Base-by-base conservation (phyloP, 2,329 filamentous ascomycete genomes). In the Claviceps cyperi region DNA sequence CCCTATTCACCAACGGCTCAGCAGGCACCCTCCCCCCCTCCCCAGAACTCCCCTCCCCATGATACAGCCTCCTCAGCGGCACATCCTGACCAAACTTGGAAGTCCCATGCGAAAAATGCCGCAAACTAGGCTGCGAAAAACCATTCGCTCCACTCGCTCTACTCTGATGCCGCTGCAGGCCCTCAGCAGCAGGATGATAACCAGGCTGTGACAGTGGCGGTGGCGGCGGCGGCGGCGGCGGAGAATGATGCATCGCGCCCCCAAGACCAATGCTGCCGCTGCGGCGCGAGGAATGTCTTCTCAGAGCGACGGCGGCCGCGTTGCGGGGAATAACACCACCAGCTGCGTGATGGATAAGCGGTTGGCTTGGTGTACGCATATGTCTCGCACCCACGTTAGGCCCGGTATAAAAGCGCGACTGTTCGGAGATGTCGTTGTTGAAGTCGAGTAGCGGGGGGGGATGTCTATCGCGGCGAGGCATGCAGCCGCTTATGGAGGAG, bases 371-470 rank as follows among this genome's bases (percentile, higher is more conserved):
- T 0, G 67, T 64, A 4, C 65, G 64, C 11, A 64, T 66, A 4
- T 65, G 64, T 13, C 64, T 66, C n/a, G 73, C 63, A 19, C 69
- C 71, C 43, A 66, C 67, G 24, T 40, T 78, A 52, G 73, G 74
- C 15, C 73, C 70, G 46, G 76, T 74, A 45, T 69, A 70, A 49
- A 69, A 64, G 59, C 74, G 73, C 62, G 82, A 72, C 17, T 81
- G 81, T 53, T 84, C 81, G 47, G 75, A 71, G 59, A 82, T 84
- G 46, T 72, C 70, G 0, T 80, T 59, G 37, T 56, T 81, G 40
- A 88, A 71, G 58, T 86, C 84, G 32, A 89, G 66, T 5, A 89
- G 71, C 1, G 84, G 83, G 53, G 79, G 48, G 3, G 51, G 80
- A 2, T 72, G 71, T 57, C 60, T 62, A 11, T 65, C 57, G 9